A percentile compares a stretch with the other conserved stretches of the same genome.
phyloP scores from a whole-genome alignment of 805 yeast genomes.

The Yamadazyma philogaea region DNA sequence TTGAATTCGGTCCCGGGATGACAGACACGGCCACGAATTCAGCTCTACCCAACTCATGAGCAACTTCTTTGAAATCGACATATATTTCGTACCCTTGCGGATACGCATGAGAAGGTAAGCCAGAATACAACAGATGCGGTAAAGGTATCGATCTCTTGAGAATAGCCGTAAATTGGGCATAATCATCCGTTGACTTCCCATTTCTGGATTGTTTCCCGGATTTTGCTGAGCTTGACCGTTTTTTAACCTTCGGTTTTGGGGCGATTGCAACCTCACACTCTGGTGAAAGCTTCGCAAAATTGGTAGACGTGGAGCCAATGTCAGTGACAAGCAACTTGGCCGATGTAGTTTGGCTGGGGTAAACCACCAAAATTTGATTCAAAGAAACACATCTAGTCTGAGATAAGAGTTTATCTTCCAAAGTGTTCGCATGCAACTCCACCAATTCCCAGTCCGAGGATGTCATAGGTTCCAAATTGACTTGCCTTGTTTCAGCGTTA shows the following conservation, averaged over 20 bases:
- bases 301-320: slow-evolving; percentile 40
- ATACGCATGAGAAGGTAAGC: slow-evolving; percentile 17
- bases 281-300: slow-evolving; percentile 54
- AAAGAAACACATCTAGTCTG: slow-evolving; percentile 75
- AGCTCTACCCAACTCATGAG: slow-evolving; percentile 29
- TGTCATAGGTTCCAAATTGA: slow-evolving; percentile 74
- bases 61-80: slow-evolving; percentile 40
- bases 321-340: slow-evolving; percentile 55
- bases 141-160: slow-evolving; percentile 53
- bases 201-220: slow-evolving; percentile 20
- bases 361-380: slow-evolving; percentile 61
- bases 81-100: slow-evolving; percentile 40
- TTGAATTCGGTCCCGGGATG: slow-evolving; percentile 48
- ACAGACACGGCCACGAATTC: slow-evolving; percentile 51
- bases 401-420: slow-evolving; percentile 70
- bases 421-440: slow-evolving; percentile 71
- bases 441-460: slow-evolving; percentile 88
- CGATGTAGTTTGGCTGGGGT: slow-evolving; percentile 56
- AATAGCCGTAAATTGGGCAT: slow-evolving; percentile 30
- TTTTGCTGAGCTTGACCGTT: slow-evolving; percentile 24
- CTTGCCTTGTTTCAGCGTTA: slow-evolving; percentile 51
- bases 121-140: slow-evolving; percentile 45
- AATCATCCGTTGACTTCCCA: slow-evolving; percentile 22
- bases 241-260: slow-evolving; percentile 46
- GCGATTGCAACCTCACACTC: slow-evolving; percentile 73